phyloP scores from a whole-genome alignment of 1,284 basidiomycete species.

The Somion occarium region DNA sequence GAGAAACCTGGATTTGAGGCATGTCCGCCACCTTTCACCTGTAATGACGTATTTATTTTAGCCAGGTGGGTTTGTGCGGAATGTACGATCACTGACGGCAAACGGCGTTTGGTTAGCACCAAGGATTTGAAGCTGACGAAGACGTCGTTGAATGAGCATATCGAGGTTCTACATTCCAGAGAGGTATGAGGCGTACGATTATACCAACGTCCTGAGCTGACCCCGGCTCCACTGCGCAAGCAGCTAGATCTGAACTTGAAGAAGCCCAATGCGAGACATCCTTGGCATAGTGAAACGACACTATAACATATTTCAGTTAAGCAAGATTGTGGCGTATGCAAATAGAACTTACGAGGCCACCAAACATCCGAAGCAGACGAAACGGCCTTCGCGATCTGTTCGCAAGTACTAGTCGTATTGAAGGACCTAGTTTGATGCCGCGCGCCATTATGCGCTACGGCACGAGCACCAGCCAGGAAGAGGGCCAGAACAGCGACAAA shows the following conservation, averaged over 20 bases:
- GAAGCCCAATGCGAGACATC: conserved; percentile 27
- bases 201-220: conserved; percentile 23
- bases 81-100: conserved; percentile 33
- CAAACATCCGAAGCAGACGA: conserved; percentile 19
- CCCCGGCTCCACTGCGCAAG: conserved; percentile 21
- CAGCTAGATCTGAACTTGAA: conserved; percentile 21
- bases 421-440: background rate
- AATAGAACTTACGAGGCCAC: conserved; percentile 25
- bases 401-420: background rate
- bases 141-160: background rate
- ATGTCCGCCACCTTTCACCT: conserved; percentile 50
- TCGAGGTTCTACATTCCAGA: background rate
- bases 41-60: background rate
- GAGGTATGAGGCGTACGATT: conserved; percentile 17
- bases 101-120: conserved; percentile 33
- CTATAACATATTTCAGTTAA: conserved; percentile 4
- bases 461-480: no score
- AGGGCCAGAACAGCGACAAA: no score
- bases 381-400: background rate
- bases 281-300: conserved; percentile 16
- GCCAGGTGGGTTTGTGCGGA: no score
- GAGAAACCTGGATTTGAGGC: conserved; percentile 43
- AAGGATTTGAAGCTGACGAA: conserved; percentile 39
- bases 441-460: background rate
- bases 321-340: background rate